These are phyloP conservation scores for Ophiostoma sp. DNA, from an alignment of 2,329 filamentous ascomycete genomes.

Conservation along the genomic window DNA sequence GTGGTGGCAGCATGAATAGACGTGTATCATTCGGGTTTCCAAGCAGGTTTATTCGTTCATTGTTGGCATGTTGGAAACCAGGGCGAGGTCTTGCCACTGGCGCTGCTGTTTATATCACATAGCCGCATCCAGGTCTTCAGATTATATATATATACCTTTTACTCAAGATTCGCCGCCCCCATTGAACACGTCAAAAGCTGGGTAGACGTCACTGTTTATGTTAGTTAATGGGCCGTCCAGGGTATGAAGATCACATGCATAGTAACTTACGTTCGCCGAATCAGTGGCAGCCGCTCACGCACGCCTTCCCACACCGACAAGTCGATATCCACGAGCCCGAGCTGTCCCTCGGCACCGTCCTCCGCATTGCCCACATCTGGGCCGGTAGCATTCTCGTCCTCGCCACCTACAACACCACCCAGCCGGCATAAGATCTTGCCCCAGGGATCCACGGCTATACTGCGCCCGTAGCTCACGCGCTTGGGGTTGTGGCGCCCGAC, in stretches of 20 bases:
- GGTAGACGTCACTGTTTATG: conserved; percentile 24
- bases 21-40: no score
- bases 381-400: conserved; percentile 31
- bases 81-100: background rate
- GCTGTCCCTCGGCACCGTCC: conserved; percentile 39
- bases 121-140: background rate
- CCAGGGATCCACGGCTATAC: conserved; percentile 83
- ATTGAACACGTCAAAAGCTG: conserved; percentile 17
- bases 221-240: background rate
- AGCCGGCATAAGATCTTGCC: conserved; percentile 65
- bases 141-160: background rate
- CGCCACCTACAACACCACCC: conserved; percentile 46
- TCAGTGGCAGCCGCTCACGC: conserved; percentile 48
- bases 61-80: background rate
- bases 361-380: conserved; percentile 27
- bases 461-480: conserved; percentile 75
- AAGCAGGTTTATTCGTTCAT: background rate
- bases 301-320: conserved; percentile 43
- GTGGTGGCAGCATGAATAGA: no score
- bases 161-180: background rate
- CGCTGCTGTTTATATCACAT: background rate
- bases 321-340: conserved; percentile 54
- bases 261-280: conserved; percentile 44
- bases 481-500: conserved; percentile 58
- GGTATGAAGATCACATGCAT: conserved; percentile 24